Percentiles rank a stretch among this genome's conserved stretches.
Evolutionary conservation across 129 eudicot species (phyloP).

Genomic region (Mikania micrantha): DNA sequence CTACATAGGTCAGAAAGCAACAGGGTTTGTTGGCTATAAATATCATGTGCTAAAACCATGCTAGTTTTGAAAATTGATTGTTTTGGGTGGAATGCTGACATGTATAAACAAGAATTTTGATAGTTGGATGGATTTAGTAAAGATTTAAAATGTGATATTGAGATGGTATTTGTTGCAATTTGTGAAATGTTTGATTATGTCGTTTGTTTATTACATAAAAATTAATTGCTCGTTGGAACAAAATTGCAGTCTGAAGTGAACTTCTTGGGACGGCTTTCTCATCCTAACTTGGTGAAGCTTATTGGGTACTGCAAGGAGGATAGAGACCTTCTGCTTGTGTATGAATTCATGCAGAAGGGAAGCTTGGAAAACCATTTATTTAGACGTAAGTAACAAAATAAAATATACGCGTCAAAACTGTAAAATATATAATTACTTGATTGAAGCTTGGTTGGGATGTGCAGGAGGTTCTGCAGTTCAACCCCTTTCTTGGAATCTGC

Average conservation of each 20-base stretch:
- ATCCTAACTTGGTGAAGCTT: slow-evolving; percentile 82
- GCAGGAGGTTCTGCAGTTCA: slow-evolving; percentile 53
- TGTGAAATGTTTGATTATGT: neutral
- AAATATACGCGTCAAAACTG: neutral
- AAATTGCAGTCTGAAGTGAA: slow-evolving; percentile 76
- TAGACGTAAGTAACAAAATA: slow-evolving; percentile 47
- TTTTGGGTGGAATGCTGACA: neutral
- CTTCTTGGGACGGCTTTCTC: slow-evolving; percentile 80
- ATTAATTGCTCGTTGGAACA: neutral
- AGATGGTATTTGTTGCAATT: neutral
- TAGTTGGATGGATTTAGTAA: neutral
- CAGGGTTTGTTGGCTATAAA: neutral
- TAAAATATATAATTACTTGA: neutral
- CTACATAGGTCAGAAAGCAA: too few relatives aligned
- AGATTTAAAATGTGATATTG: neutral
- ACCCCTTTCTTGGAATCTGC: slow-evolving; percentile 67
- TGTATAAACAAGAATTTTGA: neutral
- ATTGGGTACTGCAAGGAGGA: slow-evolving; percentile 88
- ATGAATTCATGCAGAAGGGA: slow-evolving; percentile 78
- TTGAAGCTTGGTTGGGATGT: slow-evolving; percentile 7
- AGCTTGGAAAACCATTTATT: slow-evolving; percentile 89
- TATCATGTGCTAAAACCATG: neutral
- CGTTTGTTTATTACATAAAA: neutral
- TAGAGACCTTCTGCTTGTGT: slow-evolving; percentile 72
- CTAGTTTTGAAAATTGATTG: neutral